phyloP scores from a whole-genome alignment of 164 flowering plant species.

The Vitis amurensis region DNA sequence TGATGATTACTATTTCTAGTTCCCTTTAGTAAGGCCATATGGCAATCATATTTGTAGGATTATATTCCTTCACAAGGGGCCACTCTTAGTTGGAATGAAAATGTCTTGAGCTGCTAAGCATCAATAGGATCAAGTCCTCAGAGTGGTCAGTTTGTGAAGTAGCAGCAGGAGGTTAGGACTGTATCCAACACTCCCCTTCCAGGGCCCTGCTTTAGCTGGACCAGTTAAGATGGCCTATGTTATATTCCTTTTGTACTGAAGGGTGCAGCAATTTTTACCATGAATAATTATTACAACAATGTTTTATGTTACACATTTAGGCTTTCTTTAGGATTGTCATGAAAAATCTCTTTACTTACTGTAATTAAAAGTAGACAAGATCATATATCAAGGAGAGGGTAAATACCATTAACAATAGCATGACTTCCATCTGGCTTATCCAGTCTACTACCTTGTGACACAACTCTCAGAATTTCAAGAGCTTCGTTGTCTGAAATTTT shows the following conservation, averaged over 20 bases:
- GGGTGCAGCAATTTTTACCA: too few species aligned
- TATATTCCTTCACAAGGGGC: too few species aligned
- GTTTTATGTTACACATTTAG: not conserved
- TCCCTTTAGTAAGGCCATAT: too few species aligned
- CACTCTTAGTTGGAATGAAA: too few species aligned
- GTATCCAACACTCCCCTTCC: too few species aligned
- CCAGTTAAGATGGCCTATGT: too few species aligned
- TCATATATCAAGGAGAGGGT: not conserved
- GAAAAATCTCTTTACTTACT: not conserved
- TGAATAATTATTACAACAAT: not conserved
- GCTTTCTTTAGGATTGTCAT: not conserved
- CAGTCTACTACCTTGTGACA: slow-evolving; percentile 27
- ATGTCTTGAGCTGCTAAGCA: not conserved
- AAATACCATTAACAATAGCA: slow-evolving; percentile 51
- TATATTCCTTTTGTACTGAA: too few species aligned
- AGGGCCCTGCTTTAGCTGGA: too few species aligned
- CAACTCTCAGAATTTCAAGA: slow-evolving; percentile 48
- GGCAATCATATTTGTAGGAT: too few species aligned
- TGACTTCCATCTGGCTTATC: slow-evolving; percentile 27
- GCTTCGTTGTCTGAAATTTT: slow-evolving; percentile 61
- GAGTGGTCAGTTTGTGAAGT: not conserved
- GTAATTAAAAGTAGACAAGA: not conserved
- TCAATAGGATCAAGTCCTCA: not conserved
- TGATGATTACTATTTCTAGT: too few species aligned
- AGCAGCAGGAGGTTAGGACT: not conserved